A percentile compares a stretch with the other conserved stretches of the same genome.
Evolutionary conservation across 2,329 filamentous ascomycete genomes (phyloP).

Genomic region (Claviceps sp.): DNA sequence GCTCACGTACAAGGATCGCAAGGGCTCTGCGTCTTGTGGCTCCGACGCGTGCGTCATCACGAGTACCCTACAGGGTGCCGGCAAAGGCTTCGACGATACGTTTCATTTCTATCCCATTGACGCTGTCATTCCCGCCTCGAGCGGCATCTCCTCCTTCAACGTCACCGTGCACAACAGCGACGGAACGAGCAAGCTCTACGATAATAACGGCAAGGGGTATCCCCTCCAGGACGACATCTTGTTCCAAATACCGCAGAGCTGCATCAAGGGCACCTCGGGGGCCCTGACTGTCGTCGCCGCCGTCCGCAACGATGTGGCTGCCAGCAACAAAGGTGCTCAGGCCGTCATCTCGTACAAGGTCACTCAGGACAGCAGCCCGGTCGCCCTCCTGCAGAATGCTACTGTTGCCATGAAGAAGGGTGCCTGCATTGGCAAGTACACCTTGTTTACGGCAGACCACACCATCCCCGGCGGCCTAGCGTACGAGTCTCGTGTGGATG

Average conservation of each 20-base stretch:
- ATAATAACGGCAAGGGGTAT: slow-evolving; percentile 46
- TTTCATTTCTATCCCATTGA: slow-evolving; percentile 41
- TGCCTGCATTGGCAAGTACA: slow-evolving; percentile 33
- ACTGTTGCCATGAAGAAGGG: slow-evolving; percentile 28
- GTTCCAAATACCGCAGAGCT: slow-evolving; percentile 44
- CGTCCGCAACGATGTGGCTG: slow-evolving; percentile 33
- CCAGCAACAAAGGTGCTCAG: slow-evolving; percentile 24
- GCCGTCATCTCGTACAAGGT: slow-evolving; percentile 31
- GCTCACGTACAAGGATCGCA: slow-evolving; percentile 43
- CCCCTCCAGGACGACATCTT: slow-evolving; percentile 41
- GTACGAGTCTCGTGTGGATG: slow-evolving; percentile 31
- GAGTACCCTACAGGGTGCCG: slow-evolving; percentile 31
- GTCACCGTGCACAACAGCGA: slow-evolving; percentile 35
- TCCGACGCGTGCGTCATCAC: slow-evolving; percentile 28
- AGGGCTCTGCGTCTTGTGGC: slow-evolving; percentile 33
- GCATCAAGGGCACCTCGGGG: slow-evolving; percentile 30
- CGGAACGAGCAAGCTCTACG: slow-evolving; percentile 31
- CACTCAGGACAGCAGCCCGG: slow-evolving; percentile 25
- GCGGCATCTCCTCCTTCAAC: slow-evolving; percentile 49
- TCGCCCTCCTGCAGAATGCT: slow-evolving; percentile 26
- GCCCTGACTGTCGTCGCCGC: slow-evolving; percentile 32
- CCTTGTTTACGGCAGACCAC: slow-evolving; percentile 30
- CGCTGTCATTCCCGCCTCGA: slow-evolving; percentile 38
- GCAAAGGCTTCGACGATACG: slow-evolving; percentile 45
- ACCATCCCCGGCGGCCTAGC: slow-evolving; percentile 31